Evolutionary conservation across 768 basidiomycete genomes (phyloP), one percentile per base, ranked within the genome.

Genomic region (Tephrocybe rancida): DNA sequence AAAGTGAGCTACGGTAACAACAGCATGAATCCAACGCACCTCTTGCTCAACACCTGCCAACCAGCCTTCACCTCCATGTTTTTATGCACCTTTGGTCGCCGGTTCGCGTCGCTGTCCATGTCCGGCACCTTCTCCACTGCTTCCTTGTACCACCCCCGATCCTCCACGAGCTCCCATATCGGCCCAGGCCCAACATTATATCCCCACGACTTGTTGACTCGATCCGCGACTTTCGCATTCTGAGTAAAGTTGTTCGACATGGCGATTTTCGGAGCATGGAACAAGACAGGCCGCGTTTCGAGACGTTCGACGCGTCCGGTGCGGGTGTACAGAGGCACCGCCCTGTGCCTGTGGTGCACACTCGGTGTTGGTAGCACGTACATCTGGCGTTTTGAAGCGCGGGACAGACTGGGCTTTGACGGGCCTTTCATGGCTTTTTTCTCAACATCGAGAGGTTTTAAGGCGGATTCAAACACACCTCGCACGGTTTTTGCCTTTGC

Each of bases 141-240:
- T 59, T 92, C 91, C 63, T 88, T 91, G 67, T 75, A 92, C 81
- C 87, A 93, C 1, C 80, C 82, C 45, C 89, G 70, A 58, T 94
- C 92, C 63, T 94, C 92, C 38, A 80, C 68, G 30, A 92, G 67
- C 54, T 92, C 86, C 90, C 90, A 93, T 5, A 90, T 61, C 1
- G 90, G 89, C 0, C 92, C 91, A 2, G 82, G 65, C 3, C 90
- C 89, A 13, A 88, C 81, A 58, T 88, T 90, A 61, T 81, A 84
- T 0, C 87, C 84, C 86, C 85, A 89, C 0, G 86, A 75, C 61
- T 85, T 89, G 60, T 78, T 84, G 8, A 88, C 68, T n/a, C 86
- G 76, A 45, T 81, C 79, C 1, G 74, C 75, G 35, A 87, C 69
- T 26, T 71, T 72, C 1, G 70, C 54, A 46, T 72, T 72, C 44